phyloP scores from a whole-genome alignment of 352 stramenopile genomes.

The Pythium scleroteichum region DNA sequence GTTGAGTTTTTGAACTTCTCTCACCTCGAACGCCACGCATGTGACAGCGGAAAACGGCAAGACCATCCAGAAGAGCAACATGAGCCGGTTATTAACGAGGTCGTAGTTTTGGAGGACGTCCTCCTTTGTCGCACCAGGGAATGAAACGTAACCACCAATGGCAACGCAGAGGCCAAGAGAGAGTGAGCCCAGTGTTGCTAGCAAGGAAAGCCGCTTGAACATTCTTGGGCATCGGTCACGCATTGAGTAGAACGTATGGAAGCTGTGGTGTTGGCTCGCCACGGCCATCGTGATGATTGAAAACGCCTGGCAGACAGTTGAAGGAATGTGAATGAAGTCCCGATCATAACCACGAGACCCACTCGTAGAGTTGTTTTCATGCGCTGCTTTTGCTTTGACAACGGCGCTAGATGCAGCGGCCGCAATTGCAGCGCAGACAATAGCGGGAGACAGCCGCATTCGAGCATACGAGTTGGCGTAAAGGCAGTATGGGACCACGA shows the following conservation, averaged over 20 bases:
- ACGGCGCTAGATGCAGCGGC: slow-evolving; percentile 36
- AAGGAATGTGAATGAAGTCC: slow-evolving; percentile 56
- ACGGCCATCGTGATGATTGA: slow-evolving; percentile 45
- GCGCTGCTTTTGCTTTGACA: slow-evolving; percentile 30
- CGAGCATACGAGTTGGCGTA: slow-evolving; percentile 34
- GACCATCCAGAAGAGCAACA: slow-evolving; percentile 45
- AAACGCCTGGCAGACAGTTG: slow-evolving; percentile 46
- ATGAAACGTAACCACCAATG: slow-evolving; percentile 54
- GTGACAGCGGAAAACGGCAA: slow-evolving; percentile 44
- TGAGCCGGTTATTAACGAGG: slow-evolving; percentile 28
- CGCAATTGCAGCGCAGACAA: slow-evolving; percentile 30
- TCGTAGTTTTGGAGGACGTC: slow-evolving; percentile 59
- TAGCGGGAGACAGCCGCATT: slow-evolving; percentile 27
- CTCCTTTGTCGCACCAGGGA: slow-evolving; percentile 38
- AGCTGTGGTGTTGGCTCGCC: slow-evolving; percentile 53
- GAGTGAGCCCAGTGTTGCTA: slow-evolving; percentile 36
- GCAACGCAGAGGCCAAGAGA: slow-evolving; percentile 40
- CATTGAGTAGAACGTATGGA: slow-evolving; percentile 57
- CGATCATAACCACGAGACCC: slow-evolving; percentile 35
- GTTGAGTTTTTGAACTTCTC: no score
- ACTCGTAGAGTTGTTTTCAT: slow-evolving; percentile 26
- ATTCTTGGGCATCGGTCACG: slow-evolving; percentile 33
- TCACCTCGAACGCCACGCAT: slow-evolving; percentile 52
- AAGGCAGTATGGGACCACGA: slow-evolving; percentile 46
- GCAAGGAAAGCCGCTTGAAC: slow-evolving; percentile 39